A percentile compares a stretch with the other conserved stretches of the same genome.
Conservation (phyloP, 2,329 filamentous ascomycete species). For the Pezicula neosporulosa region DNA sequence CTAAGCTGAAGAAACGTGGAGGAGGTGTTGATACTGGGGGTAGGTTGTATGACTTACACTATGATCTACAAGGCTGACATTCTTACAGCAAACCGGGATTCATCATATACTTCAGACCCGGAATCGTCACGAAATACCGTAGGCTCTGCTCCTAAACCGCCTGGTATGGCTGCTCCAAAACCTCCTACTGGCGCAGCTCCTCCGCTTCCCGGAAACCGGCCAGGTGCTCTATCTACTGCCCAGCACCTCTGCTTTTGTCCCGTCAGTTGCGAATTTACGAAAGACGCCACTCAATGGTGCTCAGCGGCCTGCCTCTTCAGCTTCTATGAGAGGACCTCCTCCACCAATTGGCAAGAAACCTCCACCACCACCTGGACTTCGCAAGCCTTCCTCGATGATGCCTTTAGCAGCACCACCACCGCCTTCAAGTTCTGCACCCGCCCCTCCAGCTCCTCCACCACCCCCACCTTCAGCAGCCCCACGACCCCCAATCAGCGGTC, state of each 20-base stretch:
- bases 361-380: conserved; percentile 55
- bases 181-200: conserved; percentile 59
- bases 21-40: conserved; percentile 75
- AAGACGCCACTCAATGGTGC: conserved; percentile 49
- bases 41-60: conserved; percentile 25
- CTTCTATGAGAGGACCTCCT: conserved; percentile 66
- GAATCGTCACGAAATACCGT: conserved; percentile 59
- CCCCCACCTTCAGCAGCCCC: conserved; percentile 29
- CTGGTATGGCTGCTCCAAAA: conserved; percentile 49
- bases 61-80: conserved; percentile 15
- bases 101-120: conserved; percentile 79
- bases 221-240: conserved; percentile 41
- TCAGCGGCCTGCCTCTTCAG: conserved; percentile 56
- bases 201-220: conserved; percentile 52
- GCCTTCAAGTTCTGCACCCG: conserved; percentile 32
- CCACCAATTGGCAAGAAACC: conserved; percentile 77
- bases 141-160: conserved; percentile 57
- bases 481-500: conserved; percentile 26
- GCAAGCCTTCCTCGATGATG: conserved; percentile 50
- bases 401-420: conserved; percentile 29
- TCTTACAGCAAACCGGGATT: conserved; percentile 55
- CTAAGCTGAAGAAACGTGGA: conserved; percentile 84
- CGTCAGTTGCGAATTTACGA: conserved; percentile 56
- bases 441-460: conserved; percentile 28
- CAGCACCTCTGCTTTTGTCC: conserved; percentile 45